These are phyloP conservation scores for Penicillium sp. DNA, from an alignment of 2,329 filamentous ascomycete species.

Conservation along the genomic window DNA sequence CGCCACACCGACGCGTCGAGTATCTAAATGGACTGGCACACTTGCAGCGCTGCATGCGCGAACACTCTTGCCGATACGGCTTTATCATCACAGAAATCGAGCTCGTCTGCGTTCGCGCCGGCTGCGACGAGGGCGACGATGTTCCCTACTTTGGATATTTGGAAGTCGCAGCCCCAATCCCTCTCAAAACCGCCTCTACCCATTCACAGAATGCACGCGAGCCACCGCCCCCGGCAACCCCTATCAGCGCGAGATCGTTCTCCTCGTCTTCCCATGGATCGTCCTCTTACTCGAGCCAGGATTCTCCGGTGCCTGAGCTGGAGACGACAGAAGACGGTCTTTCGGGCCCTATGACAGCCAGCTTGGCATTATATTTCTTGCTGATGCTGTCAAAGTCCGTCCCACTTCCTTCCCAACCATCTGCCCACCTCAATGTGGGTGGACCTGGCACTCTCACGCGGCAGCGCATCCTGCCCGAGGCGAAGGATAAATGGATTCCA, in stretches of 20 bases:
- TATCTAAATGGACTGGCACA: slow-evolving; percentile 84
- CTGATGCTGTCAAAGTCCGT: slow-evolving; percentile 61
- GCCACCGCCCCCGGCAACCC: slow-evolving; percentile 24
- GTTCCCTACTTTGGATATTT: slow-evolving; percentile 84
- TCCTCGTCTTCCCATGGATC: slow-evolving; percentile 22
- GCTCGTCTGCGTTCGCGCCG: slow-evolving; percentile 80
- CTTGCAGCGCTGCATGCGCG: slow-evolving; percentile 85
- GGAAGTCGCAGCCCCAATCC: slow-evolving; percentile 61
- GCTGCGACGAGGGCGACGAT: slow-evolving; percentile 52
- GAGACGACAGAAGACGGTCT: slow-evolving; percentile 8
- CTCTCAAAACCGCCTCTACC: slow-evolving; percentile 44
- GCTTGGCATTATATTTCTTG: slow-evolving; percentile 58
- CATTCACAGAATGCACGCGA: slow-evolving; percentile 10
- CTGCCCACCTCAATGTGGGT: slow-evolving; percentile 57
- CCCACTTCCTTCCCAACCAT: slow-evolving; percentile 52
- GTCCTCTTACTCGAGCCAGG: slow-evolving; percentile 17
- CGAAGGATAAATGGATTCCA: slow-evolving; percentile 59
- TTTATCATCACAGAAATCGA: slow-evolving; percentile 97
- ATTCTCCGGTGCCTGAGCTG: slow-evolving; percentile 13
- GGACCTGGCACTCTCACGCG: slow-evolving; percentile 54
- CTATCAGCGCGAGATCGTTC: slow-evolving; percentile 29
- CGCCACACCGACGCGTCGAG: slow-evolving; percentile 76
- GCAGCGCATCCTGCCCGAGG: slow-evolving; percentile 49
- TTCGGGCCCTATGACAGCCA: slow-evolving; percentile 49
- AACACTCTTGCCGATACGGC: slow-evolving; percentile 86